Evolutionary conservation across 805 yeast species (phyloP), one percentile per base, ranked within the genome.

Genomic region (Candida hungchunana): DNA sequence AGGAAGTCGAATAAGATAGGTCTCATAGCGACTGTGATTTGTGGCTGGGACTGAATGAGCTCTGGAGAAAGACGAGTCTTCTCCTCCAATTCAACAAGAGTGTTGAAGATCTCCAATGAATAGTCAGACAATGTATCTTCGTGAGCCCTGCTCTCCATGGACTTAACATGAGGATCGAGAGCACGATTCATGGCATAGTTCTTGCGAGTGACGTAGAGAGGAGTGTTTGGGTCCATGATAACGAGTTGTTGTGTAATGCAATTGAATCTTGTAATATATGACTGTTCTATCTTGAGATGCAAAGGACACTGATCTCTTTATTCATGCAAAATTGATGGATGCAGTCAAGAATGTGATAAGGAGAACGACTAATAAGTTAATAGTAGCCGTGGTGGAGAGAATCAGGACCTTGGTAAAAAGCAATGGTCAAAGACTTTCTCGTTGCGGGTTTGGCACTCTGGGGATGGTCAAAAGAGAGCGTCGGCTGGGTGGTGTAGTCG

Each of bases 1-100:
- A 88, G 63, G 51, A 88, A 89, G 53, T 88, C 95, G 37, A 90
- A 76, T 37, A 90, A 66, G 47, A 80, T 77, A 16, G 80, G 77
- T 51, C 97, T 74, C 77, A 87, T 84, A 23, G 56, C 56, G 16
- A 51, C 48, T n/a, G 43, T 67, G 55, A 63, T 69, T 42, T 64
- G 64, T 15, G 69, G 69, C 36, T 64, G 69, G 2, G 64, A 51
- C 16, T 44, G 48, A 14, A 64, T 60, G 34, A 58, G 41, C 8
- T 58, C 48, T 5, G 59, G 48, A 16, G 46, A 41, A 24, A 53
- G 41, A 19, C 54, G 47, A 2, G 63, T 53, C 13, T 49, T 39
- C 12, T 46, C 41, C 42, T 67, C 70, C 21, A 64, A 43, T 7
- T 48, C 39, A 13, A 61, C 48, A 35, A 66, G 50, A 37, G 67